phyloP scores from a whole-genome alignment of 2,329 filamentous ascomycete species.

The Samsoniella hepiali region DNA sequence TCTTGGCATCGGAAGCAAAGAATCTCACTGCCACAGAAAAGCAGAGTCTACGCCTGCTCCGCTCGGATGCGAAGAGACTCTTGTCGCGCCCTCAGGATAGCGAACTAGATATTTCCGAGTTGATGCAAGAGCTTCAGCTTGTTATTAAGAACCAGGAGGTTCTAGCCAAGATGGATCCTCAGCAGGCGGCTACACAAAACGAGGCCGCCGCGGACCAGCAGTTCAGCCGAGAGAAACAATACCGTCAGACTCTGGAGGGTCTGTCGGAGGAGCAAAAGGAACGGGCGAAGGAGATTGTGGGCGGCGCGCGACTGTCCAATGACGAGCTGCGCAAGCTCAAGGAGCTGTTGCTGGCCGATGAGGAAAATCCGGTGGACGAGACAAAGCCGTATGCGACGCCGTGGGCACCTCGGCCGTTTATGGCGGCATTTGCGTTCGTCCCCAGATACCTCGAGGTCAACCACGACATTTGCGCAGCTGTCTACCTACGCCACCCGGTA shows the following conservation, averaged over 20 bases:
- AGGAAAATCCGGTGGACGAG: constrained; percentile 72
- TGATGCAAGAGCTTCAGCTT: constrained; percentile 32
- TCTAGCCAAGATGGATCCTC: constrained; percentile 26
- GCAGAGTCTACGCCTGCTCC: constrained; percentile 70
- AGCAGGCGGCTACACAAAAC: constrained; percentile 1
- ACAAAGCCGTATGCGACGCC: constrained; percentile 86
- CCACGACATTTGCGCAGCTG: constrained; percentile 91
- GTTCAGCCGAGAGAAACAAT: constrained; percentile 30
- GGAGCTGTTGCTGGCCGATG: constrained; percentile 57
- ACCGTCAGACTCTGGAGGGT: constrained; percentile 35
- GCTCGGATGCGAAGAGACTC: constrained; percentile 60
- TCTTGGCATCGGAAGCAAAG: constrained; percentile 17
- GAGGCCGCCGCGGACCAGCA: constrained; percentile 12
- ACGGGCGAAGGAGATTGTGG: constrained; percentile 34
- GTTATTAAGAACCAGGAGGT: constrained; percentile 34
- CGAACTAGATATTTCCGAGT: constrained; percentile 28
- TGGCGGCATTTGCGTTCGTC: constrained; percentile 92
- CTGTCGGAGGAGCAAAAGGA: constrained; percentile 32
- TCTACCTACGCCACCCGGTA: constrained; percentile 92
- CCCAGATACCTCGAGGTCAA: constrained; percentile 96
- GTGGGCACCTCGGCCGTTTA: constrained; percentile 82
- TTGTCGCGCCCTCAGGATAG: constrained; percentile 42
- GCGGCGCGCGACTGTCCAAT: constrained; percentile 35
- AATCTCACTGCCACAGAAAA: constrained; percentile 63
- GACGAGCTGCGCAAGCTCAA: constrained; percentile 54